These are phyloP conservation scores for Tinospora cordifolia DNA, from an alignment of 164 flowering plant species.

Conservation along the genomic window DNA sequence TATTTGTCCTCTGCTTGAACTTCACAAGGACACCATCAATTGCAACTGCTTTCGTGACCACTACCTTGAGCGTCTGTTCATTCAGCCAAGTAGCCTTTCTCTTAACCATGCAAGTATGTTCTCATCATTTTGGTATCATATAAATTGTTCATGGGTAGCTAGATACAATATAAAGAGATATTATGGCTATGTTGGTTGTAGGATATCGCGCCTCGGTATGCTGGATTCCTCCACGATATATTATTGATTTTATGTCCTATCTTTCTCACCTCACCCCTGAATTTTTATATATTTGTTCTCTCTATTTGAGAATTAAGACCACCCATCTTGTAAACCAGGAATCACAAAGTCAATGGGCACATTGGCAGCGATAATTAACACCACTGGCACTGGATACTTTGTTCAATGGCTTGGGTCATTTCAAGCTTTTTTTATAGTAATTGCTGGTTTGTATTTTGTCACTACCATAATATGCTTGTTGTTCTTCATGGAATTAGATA, in stretches of 20 bases:
- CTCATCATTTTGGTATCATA: neutral
- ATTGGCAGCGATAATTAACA: conserved; percentile 88
- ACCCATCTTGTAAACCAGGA: conserved; percentile 39
- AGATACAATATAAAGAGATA: neutral
- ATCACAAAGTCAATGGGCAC: conserved; percentile 84
- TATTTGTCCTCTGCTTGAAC: too few species aligned
- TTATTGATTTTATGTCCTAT: neutral
- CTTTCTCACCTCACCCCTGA: neutral
- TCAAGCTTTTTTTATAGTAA: conserved; percentile 79
- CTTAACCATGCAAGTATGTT: conserved; percentile 81
- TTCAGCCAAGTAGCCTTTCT: conserved; percentile 97
- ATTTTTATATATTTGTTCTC: neutral
- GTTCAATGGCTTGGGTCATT: conserved; percentile 97
- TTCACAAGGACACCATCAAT: conserved; percentile 49
- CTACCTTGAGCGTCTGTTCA: conserved; percentile 78
- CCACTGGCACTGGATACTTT: conserved; percentile 87
- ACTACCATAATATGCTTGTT: too few species aligned
- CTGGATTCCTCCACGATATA: conserved; percentile 91
- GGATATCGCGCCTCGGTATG: conserved; percentile 91
- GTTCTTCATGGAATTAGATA: too few species aligned
- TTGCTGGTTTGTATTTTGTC: conserved; percentile 68
- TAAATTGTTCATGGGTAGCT: neutral
- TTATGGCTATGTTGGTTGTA: conserved; percentile 21
- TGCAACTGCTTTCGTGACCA: conserved; percentile 58
- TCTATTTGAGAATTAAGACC: neutral